Conservation (phyloP, 768 basidiomycete genomes). For the Mycena leptocephala region DNA sequence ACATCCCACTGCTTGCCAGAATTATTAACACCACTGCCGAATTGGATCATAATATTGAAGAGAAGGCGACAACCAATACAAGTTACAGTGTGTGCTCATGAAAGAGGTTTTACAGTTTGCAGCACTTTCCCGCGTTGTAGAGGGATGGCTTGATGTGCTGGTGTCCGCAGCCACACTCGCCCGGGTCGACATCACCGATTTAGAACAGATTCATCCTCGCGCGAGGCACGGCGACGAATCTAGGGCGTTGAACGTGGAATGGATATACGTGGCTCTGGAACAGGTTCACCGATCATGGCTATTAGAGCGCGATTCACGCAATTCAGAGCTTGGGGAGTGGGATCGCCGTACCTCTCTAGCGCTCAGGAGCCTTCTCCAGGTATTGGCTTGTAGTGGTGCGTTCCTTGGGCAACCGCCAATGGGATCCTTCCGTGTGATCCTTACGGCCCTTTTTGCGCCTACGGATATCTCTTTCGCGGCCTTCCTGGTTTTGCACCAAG, state of each 20-base stretch:
- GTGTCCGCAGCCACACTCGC: not conserved
- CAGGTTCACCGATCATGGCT: not conserved
- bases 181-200: not conserved
- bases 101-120: not conserved
- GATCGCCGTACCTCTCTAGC: not conserved
- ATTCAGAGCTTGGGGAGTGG: not conserved
- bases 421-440: not conserved
- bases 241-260: not conserved
- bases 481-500: not conserved
- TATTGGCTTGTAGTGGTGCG: not conserved
- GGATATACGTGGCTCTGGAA: conserved; percentile 5
- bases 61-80: not conserved
- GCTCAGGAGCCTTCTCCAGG: not conserved
- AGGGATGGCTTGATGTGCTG: not conserved
- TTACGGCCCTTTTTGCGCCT: not conserved
- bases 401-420: not conserved
- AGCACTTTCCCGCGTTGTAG: not conserved
- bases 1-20: not conserved
- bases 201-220: not conserved
- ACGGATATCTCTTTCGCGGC: not conserved
- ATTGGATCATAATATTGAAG: not conserved
- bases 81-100: not conserved
- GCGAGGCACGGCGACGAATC: not conserved
- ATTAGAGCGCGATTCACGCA: not conserved
- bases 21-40: not conserved